phyloP scores from a whole-genome alignment of 2,329 filamentous ascomycete genomes.

The Paradendryphiella salina region DNA sequence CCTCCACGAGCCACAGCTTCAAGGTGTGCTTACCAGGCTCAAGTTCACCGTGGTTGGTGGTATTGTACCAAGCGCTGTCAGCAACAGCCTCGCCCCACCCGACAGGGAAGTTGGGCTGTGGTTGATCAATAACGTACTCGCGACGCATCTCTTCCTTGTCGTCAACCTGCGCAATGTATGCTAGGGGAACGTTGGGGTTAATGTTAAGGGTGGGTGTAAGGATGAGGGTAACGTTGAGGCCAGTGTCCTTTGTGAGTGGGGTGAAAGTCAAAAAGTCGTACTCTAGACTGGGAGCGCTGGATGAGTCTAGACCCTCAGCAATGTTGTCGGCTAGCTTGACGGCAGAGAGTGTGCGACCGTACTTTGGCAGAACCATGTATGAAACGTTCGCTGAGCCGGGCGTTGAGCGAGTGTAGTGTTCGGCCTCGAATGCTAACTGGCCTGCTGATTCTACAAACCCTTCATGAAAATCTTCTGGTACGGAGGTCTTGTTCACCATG shows the following conservation, averaged over 20 bases:
- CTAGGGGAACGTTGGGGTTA: constrained; percentile 55
- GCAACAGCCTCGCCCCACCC: constrained; percentile 57
- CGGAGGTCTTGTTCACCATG: constrained; percentile 40
- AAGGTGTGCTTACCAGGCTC: constrained; percentile 48
- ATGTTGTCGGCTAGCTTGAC: constrained; percentile 38
- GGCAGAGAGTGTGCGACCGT: constrained; percentile 45
- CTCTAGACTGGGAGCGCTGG: constrained; percentile 40
- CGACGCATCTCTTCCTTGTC: constrained; percentile 45
- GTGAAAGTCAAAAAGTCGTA: constrained; percentile 47
- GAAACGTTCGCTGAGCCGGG: constrained; percentile 29
- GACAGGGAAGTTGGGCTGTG: constrained; percentile 50
- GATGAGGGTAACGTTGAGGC: constrained; percentile 47
- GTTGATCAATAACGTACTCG: constrained; percentile 50
- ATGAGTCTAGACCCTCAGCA: constrained; percentile 32
- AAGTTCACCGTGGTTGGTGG: constrained; percentile 44
- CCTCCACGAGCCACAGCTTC: constrained; percentile 53
- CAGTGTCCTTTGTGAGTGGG: constrained; percentile 34
- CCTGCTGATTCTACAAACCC: constrained; percentile 45
- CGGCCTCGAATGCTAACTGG: constrained; percentile 44
- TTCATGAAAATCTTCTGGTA: constrained; percentile 38
- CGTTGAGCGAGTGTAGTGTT: constrained; percentile 44
- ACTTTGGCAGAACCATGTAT: constrained; percentile 39
- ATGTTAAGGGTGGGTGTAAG: constrained; percentile 55
- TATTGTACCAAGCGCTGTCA: constrained; percentile 56
- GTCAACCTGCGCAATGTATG: constrained; percentile 56